Evolutionary conservation across 139 green algal genomes (phyloP).

Genomic region (Gonium pectorale): DNA sequence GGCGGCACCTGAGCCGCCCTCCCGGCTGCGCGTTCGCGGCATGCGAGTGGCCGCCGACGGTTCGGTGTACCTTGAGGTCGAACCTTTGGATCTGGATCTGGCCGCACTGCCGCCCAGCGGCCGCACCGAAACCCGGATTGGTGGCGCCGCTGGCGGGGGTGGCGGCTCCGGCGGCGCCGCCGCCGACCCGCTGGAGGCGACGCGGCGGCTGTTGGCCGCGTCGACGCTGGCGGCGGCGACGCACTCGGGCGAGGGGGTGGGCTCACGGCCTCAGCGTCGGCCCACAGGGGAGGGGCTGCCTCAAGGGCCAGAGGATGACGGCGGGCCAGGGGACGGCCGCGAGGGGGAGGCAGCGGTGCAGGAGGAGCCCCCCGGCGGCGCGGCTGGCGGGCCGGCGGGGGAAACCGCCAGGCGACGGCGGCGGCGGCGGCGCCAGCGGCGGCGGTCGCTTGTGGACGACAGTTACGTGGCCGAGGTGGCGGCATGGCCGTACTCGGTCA

Average conservation of each 20-base stretch:
- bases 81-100: background rate
- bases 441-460: background rate
- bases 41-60: background rate
- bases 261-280: too few species aligned
- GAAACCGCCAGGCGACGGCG: background rate
- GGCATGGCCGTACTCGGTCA: slow-evolving; percentile 2
- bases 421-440: background rate
- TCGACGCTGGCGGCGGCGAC: background rate
- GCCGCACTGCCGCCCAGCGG: background rate
- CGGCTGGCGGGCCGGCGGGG: background rate
- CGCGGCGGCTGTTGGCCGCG: background rate
- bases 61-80: background rate
- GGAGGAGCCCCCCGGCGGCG: background rate
- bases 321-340: background rate
- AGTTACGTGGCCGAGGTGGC: background rate
- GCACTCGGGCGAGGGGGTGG: background rate
- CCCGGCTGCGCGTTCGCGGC: background rate
- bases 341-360: background rate
- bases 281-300: too few species aligned
- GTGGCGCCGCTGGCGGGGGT: background rate
- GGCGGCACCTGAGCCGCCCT: background rate
- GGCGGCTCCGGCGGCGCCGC: background rate
- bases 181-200: background rate
- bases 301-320: background rate
- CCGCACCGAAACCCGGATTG: background rate